Evolutionary conservation across 805 yeast species (phyloP).

Genomic region (Yarrowia sp.): DNA sequence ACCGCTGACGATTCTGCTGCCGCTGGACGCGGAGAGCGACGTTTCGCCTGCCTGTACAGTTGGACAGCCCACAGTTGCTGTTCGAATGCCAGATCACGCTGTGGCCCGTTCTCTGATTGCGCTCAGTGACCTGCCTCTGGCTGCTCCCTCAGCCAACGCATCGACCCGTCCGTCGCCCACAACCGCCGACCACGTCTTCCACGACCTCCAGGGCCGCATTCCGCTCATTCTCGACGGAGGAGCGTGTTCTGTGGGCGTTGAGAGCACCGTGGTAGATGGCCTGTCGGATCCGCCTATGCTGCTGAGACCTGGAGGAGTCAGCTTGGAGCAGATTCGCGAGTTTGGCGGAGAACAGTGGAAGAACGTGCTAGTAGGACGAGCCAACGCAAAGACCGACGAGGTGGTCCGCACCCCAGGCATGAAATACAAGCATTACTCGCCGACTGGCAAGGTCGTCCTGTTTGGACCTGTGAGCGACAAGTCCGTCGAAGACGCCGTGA

Average conservation of each 20-base stretch:
- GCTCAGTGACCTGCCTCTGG: conserved; percentile 80
- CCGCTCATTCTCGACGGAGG: conserved; percentile 93
- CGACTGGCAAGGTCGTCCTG: conserved; percentile 75
- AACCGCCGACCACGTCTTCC: conserved; percentile 75
- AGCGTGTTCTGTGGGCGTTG: conserved; percentile 81
- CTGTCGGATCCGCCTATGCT: conserved; percentile 79
- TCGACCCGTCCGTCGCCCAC: conserved; percentile 96
- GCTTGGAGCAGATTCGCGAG: conserved; percentile 66
- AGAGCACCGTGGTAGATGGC: conserved; percentile 93
- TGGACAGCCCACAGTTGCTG: conserved; percentile 86
- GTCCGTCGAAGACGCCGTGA: background rate
- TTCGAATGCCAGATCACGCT: conserved; percentile 81
- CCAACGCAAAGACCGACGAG: conserved; percentile 52
- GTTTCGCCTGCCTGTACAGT: conserved; percentile 79
- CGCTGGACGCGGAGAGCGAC: conserved; percentile 46
- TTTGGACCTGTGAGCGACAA: conserved; percentile 51
- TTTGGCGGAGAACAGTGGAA: conserved; percentile 71
- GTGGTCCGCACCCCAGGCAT: conserved; percentile 92
- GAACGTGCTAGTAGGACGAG: conserved; percentile 56
- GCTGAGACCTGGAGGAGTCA: conserved; percentile 91
- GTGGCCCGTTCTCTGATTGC: conserved; percentile 89
- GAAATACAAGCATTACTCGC: conserved; percentile 96
- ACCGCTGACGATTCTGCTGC: conserved; percentile 82
- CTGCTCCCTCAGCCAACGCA: conserved; percentile 98
- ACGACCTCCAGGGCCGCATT: conserved; percentile 74